Conservation (phyloP, 345 rosid genomes). For the Abelmoschus esculentus region DNA sequence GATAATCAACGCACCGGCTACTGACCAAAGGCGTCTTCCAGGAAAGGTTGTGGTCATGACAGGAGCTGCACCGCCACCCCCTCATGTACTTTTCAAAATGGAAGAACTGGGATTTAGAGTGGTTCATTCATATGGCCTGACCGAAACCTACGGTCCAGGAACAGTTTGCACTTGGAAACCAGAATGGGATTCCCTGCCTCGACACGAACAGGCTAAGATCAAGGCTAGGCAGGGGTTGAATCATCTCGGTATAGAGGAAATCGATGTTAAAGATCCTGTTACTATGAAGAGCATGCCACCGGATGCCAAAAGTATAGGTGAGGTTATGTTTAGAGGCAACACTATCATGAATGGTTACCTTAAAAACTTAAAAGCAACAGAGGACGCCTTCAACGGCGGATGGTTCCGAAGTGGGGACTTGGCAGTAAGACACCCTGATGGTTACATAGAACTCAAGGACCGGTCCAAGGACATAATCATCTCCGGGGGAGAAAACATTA, state of each 20-base stretch:
- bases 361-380: slow-evolving; percentile 26
- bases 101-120: slow-evolving; percentile 10
- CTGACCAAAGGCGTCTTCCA: slow-evolving; percentile 4
- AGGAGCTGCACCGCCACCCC: slow-evolving; percentile 11
- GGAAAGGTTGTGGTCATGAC: slow-evolving; percentile 14
- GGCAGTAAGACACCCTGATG: slow-evolving; percentile 35
- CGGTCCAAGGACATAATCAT: slow-evolving; percentile 38
- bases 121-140: slow-evolving; percentile 8
- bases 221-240: slow-evolving; percentile 35
- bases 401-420: slow-evolving; percentile 40
- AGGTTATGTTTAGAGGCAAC: slow-evolving; percentile 40
- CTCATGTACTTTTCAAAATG: slow-evolving; percentile 7
- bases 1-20: slow-evolving; percentile 5
- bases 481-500: slow-evolving; percentile 39
- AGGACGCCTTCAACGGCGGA: slow-evolving; percentile 31
- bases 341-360: slow-evolving; percentile 39
- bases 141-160: slow-evolving; percentile 17
- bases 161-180: slow-evolving; percentile 15
- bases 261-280: slow-evolving; percentile 31
- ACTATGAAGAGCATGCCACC: slow-evolving; percentile 31
- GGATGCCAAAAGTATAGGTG: slow-evolving; percentile 35
- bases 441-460: slow-evolving; percentile 36
- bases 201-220: slow-evolving; percentile 25
- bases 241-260: slow-evolving; percentile 27
- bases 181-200: slow-evolving; percentile 13